A percentile compares a stretch with the other conserved stretches of the same genome.
These are phyloP conservation scores for Conoideocrella luteorostrata DNA, from an alignment of 2,329 filamentous ascomycete species.

Conservation along the genomic window DNA sequence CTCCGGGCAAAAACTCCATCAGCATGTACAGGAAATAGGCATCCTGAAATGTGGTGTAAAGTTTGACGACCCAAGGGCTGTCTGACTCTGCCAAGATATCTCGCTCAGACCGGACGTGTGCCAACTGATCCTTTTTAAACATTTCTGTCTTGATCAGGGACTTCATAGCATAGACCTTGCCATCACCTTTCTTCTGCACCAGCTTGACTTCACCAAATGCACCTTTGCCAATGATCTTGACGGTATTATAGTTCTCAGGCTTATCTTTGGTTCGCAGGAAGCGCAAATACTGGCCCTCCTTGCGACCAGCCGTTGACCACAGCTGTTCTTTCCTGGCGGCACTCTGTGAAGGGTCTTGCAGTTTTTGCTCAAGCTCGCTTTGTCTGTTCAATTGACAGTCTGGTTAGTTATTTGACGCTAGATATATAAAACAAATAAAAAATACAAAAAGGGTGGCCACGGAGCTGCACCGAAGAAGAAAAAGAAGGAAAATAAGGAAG, in stretches of 20 bases:
- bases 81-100: constrained; percentile 98
- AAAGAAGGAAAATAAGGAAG: not conserved
- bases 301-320: constrained; percentile 75
- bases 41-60: constrained; percentile 97
- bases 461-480: not conserved
- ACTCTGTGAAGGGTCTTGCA: constrained; percentile 69
- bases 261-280: constrained; percentile 91
- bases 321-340: constrained; percentile 76
- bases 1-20: constrained; percentile 98
- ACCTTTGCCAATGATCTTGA: constrained; percentile 98
- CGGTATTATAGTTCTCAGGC: constrained; percentile 88
- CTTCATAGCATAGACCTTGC: constrained; percentile 97
- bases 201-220: constrained; percentile 98
- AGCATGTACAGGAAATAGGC: constrained; percentile 95
- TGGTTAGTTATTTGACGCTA: not conserved
- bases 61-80: constrained; percentile 98
- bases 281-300: constrained; percentile 87
- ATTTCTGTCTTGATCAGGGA: constrained; percentile 98
- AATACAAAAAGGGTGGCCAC: not conserved
- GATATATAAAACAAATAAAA: too few relatives aligned
- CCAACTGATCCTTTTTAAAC: constrained; percentile 98
- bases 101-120: constrained; percentile 93
- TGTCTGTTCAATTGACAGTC: constrained; percentile 53
- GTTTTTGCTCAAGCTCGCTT: constrained; percentile 81
- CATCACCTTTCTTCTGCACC: constrained; percentile 91